phyloP scores from a whole-genome alignment of 495 filamentous ascomycete genomes.

The Penicillium psychrofluorescens region DNA sequence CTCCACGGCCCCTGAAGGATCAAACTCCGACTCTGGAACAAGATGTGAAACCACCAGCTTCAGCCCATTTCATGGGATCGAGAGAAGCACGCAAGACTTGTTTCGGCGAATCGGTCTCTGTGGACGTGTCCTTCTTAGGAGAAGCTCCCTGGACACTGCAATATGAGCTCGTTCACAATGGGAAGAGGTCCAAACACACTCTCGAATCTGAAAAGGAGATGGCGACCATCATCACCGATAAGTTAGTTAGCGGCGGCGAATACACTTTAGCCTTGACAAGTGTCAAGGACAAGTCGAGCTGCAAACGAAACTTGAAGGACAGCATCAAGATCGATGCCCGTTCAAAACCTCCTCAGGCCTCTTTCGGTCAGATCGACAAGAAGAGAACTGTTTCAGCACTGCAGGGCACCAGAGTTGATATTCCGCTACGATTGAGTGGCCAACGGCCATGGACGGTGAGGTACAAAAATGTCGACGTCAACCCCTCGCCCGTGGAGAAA shows the following conservation, averaged over 20 bases:
- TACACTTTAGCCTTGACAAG: slow-evolving; percentile 76
- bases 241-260: slow-evolving; percentile 72
- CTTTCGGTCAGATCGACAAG: slow-evolving; percentile 76
- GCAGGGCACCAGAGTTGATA: slow-evolving; percentile 61
- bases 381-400: slow-evolving; percentile 64
- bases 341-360: slow-evolving; percentile 74
- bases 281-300: slow-evolving; percentile 77
- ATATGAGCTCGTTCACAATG: slow-evolving; percentile 89
- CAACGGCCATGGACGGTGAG: slow-evolving; percentile 73
- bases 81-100: slow-evolving; percentile 55
- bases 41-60: slow-evolving; percentile 85
- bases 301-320: slow-evolving; percentile 74
- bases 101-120: slow-evolving; percentile 68
- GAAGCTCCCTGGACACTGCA: slow-evolving; percentile 83
- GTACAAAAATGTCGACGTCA: slow-evolving; percentile 57
- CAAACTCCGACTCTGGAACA: slow-evolving; percentile 64
- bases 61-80: slow-evolving; percentile 59
- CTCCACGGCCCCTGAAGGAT: slow-evolving; percentile 38
- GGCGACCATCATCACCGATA: slow-evolving; percentile 65
- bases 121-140: slow-evolving; percentile 67
- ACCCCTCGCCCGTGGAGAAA: slow-evolving; percentile 35
- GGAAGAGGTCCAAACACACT: slow-evolving; percentile 65
- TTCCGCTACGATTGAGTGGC: slow-evolving; percentile 79
- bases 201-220: slow-evolving; percentile 51
- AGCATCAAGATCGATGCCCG: slow-evolving; percentile 77